A percentile compares a stretch with the other conserved stretches of the same genome.
Evolutionary conservation across 805 yeast species (phyloP).

Genomic region (Sugiyamaella marilandica): DNA sequence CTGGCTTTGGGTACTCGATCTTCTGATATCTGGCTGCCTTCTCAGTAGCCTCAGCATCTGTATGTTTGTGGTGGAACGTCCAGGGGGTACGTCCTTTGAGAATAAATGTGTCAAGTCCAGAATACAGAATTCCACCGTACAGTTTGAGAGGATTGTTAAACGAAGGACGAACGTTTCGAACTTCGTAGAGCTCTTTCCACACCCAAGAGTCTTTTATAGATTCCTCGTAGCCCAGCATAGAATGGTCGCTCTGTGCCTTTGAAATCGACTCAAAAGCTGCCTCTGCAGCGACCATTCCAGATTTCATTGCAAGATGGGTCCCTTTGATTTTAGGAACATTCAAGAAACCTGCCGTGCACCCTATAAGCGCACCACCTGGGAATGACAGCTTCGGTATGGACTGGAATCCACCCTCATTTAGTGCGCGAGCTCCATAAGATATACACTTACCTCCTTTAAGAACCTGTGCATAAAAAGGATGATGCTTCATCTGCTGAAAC

Average conservation of each 20-base stretch:
- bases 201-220: conserved; percentile 79
- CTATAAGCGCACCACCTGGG: conserved; percentile 96
- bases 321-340: conserved; percentile 98
- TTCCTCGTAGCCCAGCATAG: conserved; percentile 50
- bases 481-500: conserved; percentile 89
- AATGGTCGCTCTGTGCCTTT: conserved; percentile 17
- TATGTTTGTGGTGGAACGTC: conserved; percentile 66
- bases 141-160: conserved; percentile 73
- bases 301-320: conserved; percentile 94
- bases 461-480: conserved; percentile 72
- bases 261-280: conserved; percentile 55
- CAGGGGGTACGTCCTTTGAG: conserved; percentile 80
- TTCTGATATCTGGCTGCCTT: conserved; percentile 62
- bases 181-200: conserved; percentile 71
- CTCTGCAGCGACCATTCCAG: conserved; percentile 95
- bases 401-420: conserved; percentile 96
- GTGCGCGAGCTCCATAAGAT: conserved; percentile 91
- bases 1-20: conserved; percentile 92
- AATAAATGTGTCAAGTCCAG: conserved; percentile 78
- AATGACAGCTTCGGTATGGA: conserved; percentile 84
- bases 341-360: conserved; percentile 94
- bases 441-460: conserved; percentile 88
- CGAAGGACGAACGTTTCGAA: conserved; percentile 90
- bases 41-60: conserved; percentile 71
- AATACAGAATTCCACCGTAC: conserved; percentile 74